Evolutionary conservation across 1,284 basidiomycete species (phyloP).

Genomic region (Moesziomyces sp.): DNA sequence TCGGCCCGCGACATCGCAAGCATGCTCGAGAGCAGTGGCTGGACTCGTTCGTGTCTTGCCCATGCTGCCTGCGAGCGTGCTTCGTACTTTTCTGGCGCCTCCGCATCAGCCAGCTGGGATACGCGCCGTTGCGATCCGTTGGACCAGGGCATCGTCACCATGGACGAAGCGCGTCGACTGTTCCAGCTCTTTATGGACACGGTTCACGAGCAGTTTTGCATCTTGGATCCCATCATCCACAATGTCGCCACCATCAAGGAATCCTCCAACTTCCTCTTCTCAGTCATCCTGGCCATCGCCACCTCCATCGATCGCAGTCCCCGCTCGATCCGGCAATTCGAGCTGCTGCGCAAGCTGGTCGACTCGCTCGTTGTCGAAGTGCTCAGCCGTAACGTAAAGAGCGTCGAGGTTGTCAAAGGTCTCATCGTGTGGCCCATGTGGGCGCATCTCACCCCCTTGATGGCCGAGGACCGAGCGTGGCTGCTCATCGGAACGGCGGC

Average conservation of each 20-base stretch:
- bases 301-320: constrained; percentile 40
- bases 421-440: constrained; percentile 50
- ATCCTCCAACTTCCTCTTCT: constrained; percentile 50
- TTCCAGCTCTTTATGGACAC: constrained; percentile 38
- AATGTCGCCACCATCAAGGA: constrained; percentile 39
- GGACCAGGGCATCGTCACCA: constrained; percentile 43
- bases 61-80: constrained; percentile 46
- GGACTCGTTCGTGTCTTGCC: constrained; percentile 37
- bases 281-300: constrained; percentile 45
- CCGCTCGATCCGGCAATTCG: constrained; percentile 38
- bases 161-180: constrained; percentile 40
- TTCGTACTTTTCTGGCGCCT: constrained; percentile 48
- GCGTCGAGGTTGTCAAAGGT: constrained; percentile 46
- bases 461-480: constrained; percentile 49
- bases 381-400: constrained; percentile 51
- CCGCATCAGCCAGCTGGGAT: constrained; percentile 43
- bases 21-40: constrained; percentile 38
- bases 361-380: constrained; percentile 48
- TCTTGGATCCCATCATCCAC: constrained; percentile 40
- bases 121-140: constrained; percentile 41
- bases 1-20: constrained; percentile 34
- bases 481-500: constrained; percentile 46
- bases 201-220: constrained; percentile 46
- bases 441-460: constrained; percentile 47
- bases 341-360: constrained; percentile 36